These are phyloP conservation scores for Alternaria novae-zelandiae DNA, from an alignment of 2,329 filamentous ascomycete genomes.

Conservation along the genomic window DNA sequence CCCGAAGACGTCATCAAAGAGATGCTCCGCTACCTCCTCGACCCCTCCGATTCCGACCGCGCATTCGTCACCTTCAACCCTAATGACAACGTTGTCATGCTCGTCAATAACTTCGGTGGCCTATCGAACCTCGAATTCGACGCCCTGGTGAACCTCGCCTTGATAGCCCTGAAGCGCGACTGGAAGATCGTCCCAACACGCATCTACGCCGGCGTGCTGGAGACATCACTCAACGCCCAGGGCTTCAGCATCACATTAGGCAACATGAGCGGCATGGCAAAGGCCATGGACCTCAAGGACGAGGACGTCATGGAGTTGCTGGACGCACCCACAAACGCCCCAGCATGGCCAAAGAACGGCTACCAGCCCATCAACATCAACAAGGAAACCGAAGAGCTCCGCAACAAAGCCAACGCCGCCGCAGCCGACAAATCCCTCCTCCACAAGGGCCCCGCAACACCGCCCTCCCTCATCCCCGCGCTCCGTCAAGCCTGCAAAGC, in stretches of 20 bases:
- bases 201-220: conserved; percentile 57
- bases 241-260: conserved; percentile 64
- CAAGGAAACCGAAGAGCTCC: conserved; percentile 33
- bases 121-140: conserved; percentile 57
- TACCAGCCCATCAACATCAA: conserved; percentile 42
- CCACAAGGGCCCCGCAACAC: conserved; percentile 47
- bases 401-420: conserved; percentile 40
- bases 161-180: conserved; percentile 51
- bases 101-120: conserved; percentile 59
- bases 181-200: conserved; percentile 58
- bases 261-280: conserved; percentile 57
- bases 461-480: conserved; percentile 48
- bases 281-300: conserved; percentile 47
- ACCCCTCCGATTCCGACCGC: conserved; percentile 56
- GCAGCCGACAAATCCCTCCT: conserved; percentile 20
- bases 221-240: conserved; percentile 62
- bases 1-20: conserved; percentile 57
- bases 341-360: conserved; percentile 59
- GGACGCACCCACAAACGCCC: conserved; percentile 59
- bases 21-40: conserved; percentile 57
- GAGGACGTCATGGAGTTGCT: conserved; percentile 56
- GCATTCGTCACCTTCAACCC: conserved; percentile 57
- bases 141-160: conserved; percentile 53
- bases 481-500: conserved; percentile 53
- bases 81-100: conserved; percentile 53